A percentile compares a stretch with the other conserved stretches of the same genome.
phyloP scores from a whole-genome alignment of 2,329 filamentous ascomycete genomes.

The Akanthomyces lecanii region DNA sequence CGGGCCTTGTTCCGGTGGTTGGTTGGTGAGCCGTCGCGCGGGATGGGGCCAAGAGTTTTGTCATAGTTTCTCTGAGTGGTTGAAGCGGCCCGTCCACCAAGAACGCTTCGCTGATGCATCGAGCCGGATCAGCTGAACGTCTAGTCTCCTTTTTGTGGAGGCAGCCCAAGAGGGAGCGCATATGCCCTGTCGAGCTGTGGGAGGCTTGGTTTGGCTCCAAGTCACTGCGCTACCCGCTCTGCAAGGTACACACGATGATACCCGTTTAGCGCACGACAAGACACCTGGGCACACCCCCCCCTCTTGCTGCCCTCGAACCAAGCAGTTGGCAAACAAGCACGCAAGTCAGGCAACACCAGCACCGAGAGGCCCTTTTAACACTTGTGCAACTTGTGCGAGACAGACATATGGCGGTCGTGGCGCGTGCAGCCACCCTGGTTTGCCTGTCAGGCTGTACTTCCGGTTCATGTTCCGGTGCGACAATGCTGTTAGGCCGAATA shows the following conservation, averaged over 20 bases:
- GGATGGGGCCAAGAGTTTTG: neutral
- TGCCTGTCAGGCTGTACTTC: neutral
- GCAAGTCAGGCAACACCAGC: conserved; percentile 1
- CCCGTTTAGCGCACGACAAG: conserved; percentile 4
- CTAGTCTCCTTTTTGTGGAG: conserved; percentile 16
- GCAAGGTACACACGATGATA: conserved; percentile 14
- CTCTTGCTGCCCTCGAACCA: neutral
- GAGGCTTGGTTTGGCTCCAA: neutral
- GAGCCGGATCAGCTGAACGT: conserved; percentile 15
- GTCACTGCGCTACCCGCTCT: conserved; percentile 11
- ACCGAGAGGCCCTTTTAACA: neutral
- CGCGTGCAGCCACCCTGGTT: conserved; percentile 7
- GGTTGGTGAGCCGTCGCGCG: conserved; percentile 15
- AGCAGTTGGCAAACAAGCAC: neutral
- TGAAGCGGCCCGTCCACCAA: neutral
- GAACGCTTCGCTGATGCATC: conserved; percentile 9
- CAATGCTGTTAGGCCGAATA: neutral
- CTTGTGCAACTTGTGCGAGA: neutral
- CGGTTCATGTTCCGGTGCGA: neutral
- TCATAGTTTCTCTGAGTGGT: conserved; percentile 2
- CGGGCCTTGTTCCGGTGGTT: conserved; percentile 17
- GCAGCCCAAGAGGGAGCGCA: neutral
- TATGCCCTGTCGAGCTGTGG: conserved; percentile 13
- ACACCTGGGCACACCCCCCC: neutral
- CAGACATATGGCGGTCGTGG: neutral